These are phyloP conservation scores for Arthroderma uncinatum DNA, from an alignment of 2,329 filamentous ascomycete genomes.

Conservation along the genomic window DNA sequence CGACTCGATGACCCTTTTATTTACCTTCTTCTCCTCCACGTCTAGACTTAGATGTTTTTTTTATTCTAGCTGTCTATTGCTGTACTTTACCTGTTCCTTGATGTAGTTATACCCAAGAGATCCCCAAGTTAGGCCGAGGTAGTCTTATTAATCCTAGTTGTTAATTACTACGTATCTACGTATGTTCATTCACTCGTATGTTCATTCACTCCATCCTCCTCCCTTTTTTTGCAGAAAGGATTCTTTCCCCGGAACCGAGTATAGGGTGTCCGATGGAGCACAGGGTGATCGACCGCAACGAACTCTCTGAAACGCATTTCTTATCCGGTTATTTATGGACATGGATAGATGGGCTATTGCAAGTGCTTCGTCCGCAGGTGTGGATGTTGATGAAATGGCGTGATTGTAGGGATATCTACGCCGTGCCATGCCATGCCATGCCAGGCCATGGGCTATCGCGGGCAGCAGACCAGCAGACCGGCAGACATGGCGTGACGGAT, in stretches of 20 bases:
- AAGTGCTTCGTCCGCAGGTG: neutral
- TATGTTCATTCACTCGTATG: neutral
- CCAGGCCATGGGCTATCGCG: too few species aligned
- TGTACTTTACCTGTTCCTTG: neutral
- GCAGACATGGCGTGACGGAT: neutral
- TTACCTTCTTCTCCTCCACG: neutral
- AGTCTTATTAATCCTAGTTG: neutral
- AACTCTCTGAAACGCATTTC: neutral
- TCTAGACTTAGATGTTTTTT: neutral
- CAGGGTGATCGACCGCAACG: too few species aligned
- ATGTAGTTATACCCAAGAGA: constrained; percentile 6
- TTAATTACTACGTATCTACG: neutral
- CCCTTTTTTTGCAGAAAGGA: too few species aligned
- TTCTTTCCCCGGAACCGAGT: too few species aligned
- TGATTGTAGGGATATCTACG: neutral
- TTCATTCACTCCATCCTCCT: neutral
- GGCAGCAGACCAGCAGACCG: too few species aligned
- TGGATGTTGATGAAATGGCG: neutral
- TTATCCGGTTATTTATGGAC: neutral
- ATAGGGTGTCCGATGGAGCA: too few species aligned
- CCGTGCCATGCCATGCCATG: constrained; percentile 1
- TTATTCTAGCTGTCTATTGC: neutral
- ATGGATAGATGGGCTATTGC: neutral
- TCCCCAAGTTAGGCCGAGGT: neutral
- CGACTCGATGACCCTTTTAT: neutral